Percentiles rank a stretch among this genome's conserved stretches.
These are phyloP conservation scores for Globisporangium apiculatum DNA, from an alignment of 352 stramenopile species.

Conservation along the genomic window DNA sequence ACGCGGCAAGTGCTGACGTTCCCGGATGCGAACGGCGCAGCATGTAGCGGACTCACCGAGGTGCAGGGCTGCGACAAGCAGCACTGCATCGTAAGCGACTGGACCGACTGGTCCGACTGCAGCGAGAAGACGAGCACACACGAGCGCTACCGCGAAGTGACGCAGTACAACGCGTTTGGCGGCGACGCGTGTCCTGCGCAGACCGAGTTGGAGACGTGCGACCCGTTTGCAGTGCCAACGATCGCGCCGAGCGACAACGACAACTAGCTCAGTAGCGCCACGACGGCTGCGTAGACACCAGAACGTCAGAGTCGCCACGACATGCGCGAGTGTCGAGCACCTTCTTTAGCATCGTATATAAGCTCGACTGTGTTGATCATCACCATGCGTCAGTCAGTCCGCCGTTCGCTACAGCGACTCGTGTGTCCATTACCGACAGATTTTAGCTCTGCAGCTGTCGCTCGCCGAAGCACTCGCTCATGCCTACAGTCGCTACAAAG, in stretches of 20 bases:
- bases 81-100: conserved; percentile 32
- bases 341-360: not conserved
- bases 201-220: conserved; percentile 22
- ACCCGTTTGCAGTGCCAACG: conserved; percentile 7
- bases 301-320: no score
- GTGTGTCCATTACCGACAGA: no score
- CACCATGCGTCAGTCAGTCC: no score
- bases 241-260: not conserved
- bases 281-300: no score
- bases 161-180: conserved; percentile 22
- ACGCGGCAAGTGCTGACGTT: conserved; percentile 25
- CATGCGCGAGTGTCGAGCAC: no score
- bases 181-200: conserved; percentile 22
- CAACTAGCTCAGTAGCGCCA: not conserved
- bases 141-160: conserved; percentile 24
- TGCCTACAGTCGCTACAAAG: no score
- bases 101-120: conserved; percentile 48
- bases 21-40: conserved; percentile 17
- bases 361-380: no score
- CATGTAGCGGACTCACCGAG: conserved; percentile 22
- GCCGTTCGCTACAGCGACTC: no score
- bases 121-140: conserved; percentile 34
- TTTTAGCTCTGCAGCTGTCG: no score
- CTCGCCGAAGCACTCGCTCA: no score
- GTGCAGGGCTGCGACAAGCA: conserved; percentile 26